phyloP scores from a whole-genome alignment of 805 yeast species.

The Starmerella floris region DNA sequence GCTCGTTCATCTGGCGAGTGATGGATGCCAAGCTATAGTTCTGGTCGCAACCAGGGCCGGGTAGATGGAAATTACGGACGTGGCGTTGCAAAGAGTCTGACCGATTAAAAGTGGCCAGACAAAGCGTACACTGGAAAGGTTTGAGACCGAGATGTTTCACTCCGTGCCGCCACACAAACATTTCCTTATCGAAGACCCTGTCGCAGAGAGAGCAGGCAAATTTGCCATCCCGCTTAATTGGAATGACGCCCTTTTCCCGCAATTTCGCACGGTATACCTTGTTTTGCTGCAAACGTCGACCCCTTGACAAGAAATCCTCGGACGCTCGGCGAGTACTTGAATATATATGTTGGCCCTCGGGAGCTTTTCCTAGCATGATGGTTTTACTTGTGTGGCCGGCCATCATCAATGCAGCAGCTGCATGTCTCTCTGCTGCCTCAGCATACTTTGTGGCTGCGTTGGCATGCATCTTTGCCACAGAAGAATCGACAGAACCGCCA shows the following conservation, averaged over 20 bases:
- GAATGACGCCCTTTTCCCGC: conserved; percentile 8
- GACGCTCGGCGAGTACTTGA: not conserved
- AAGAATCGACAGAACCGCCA: no score
- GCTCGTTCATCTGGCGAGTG: no score
- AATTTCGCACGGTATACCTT: conserved; percentile 7
- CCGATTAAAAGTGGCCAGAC: conserved; percentile 8
- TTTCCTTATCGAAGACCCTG: conserved; percentile 9
- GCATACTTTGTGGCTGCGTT: not conserved
- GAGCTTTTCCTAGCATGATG: not conserved
- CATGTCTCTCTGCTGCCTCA: conserved; percentile 2
- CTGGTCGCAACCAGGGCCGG: no score
- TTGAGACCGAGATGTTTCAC: conserved; percentile 11
- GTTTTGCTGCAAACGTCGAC: conserved; percentile 9
- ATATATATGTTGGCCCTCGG: no score
- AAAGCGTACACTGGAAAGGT: conserved; percentile 10
- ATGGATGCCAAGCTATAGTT: no score
- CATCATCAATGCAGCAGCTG: conserved; percentile 2
- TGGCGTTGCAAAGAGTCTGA: conserved; percentile 14
- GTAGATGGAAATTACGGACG: conserved; percentile 8
- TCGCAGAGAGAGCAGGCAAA: conserved; percentile 9
- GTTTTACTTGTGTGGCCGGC: not conserved
- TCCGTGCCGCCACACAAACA: conserved; percentile 17
- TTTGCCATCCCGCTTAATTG: not conserved
- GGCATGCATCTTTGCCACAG: not conserved
- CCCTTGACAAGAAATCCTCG: not conserved